These are phyloP conservation scores for Actinomucor elegans DNA, from an alignment of 371 early-diverging fungal genomes.

Conservation along the genomic window DNA sequence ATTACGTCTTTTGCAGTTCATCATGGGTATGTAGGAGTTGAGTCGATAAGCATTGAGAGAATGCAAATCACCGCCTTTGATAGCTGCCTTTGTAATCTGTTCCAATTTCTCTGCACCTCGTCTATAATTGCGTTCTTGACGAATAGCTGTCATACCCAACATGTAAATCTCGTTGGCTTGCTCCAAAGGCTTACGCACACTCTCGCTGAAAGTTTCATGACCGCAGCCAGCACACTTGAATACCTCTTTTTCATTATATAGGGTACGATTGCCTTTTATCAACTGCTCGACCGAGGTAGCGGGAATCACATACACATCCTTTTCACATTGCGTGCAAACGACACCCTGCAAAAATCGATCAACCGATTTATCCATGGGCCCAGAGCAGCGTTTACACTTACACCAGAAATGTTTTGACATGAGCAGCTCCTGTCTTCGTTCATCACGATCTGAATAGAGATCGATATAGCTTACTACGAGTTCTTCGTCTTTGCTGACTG, in stretches of 20 bases:
- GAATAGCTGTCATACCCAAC: slow-evolving; percentile 30
- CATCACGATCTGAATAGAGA: slow-evolving; percentile 67
- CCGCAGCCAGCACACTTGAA: slow-evolving; percentile 54
- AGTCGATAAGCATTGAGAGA: slow-evolving; percentile 41
- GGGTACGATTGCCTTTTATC: slow-evolving; percentile 7
- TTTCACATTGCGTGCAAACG: slow-evolving; percentile 56
- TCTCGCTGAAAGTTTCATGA: slow-evolving; percentile 31
- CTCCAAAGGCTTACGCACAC: slow-evolving; percentile 39
- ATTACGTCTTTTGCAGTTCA: slow-evolving; percentile 52
- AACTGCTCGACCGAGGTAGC: slow-evolving; percentile 34
- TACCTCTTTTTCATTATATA: slow-evolving; percentile 21
- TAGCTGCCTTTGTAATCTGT: slow-evolving; percentile 8
- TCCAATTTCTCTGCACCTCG: slow-evolving; percentile 32
- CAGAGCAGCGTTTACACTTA: slow-evolving; percentile 67
- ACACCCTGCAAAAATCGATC: slow-evolving; percentile 72
- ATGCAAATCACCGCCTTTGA: slow-evolving; percentile 24
- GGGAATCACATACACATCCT: slow-evolving; percentile 69
- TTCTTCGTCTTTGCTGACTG: slow-evolving; percentile 57
- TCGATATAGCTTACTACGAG: slow-evolving; percentile 67
- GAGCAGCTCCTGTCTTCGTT: slow-evolving; percentile 64
- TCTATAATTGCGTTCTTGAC: slow-evolving; percentile 31
- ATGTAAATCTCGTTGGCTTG: slow-evolving; percentile 33
- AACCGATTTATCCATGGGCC: slow-evolving; percentile 59
- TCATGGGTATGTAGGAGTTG: slow-evolving; percentile 59
- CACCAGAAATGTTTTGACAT: slow-evolving; percentile 70